Conservation (phyloP, 2,329 filamentous ascomycete species). For the Penicillium nordicum region DNA sequence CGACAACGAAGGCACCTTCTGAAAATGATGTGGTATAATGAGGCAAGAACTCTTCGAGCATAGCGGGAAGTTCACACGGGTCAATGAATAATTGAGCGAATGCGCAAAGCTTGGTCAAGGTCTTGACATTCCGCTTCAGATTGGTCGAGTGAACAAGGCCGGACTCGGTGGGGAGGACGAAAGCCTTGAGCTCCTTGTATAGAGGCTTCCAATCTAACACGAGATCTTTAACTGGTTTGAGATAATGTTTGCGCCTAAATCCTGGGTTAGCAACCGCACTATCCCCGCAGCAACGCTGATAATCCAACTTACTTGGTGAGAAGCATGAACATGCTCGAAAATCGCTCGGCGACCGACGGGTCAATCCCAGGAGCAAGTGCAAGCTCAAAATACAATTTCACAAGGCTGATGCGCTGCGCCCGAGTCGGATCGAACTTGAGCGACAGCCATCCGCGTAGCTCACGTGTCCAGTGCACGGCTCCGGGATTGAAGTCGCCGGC, state of each 20-base stretch:
- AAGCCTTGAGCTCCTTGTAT: conserved; percentile 86
- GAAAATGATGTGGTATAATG: conserved; percentile 93
- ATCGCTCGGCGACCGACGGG: conserved; percentile 75
- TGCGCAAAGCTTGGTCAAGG: conserved; percentile 82
- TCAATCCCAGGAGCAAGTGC: conserved; percentile 87
- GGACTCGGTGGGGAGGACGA: conserved; percentile 82
- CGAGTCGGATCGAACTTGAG: conserved; percentile 96
- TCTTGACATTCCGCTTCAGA: conserved; percentile 64
- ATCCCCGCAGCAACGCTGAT: background rate
- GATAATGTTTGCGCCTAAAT: conserved; percentile 84
- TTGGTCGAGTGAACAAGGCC: conserved; percentile 60
- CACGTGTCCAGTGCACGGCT: conserved; percentile 93
- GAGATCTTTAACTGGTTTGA: conserved; percentile 87
- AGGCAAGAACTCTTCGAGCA: conserved; percentile 74
- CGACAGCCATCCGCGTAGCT: conserved; percentile 90
- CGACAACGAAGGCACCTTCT: conserved; percentile 89
- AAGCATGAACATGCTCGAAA: conserved; percentile 93
- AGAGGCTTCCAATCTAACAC: conserved; percentile 87
- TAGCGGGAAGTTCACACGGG: conserved; percentile 74
- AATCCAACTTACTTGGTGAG: conserved; percentile 73
- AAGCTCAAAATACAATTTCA: conserved; percentile 92
- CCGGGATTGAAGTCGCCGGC: conserved; percentile 92
- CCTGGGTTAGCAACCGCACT: conserved; percentile 18
- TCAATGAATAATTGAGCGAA: conserved; percentile 93
- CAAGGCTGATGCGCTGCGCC: conserved; percentile 75